Conservation (phyloP, 2,329 filamentous ascomycete species). For the Colletotrichum chrysophilum region DNA sequence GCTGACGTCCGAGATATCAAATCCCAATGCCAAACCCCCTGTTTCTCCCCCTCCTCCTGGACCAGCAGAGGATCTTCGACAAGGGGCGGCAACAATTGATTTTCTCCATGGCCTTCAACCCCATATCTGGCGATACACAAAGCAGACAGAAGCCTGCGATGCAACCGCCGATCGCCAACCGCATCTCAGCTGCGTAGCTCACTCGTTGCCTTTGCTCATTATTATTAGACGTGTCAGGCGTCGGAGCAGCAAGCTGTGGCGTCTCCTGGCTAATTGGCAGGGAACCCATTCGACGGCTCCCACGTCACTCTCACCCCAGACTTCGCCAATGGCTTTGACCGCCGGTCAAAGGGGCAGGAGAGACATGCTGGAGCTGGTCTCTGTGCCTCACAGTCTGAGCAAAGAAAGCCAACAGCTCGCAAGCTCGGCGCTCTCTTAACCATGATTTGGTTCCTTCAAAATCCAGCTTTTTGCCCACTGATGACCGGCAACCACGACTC, state of each 20-base stretch:
- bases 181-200: too few species aligned
- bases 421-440: not conserved
- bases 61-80: conserved; percentile 3
- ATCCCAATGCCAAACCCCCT: not conserved
- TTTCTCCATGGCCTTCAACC: not conserved
- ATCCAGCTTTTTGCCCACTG: not conserved
- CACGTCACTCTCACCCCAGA: conserved; percentile 6
- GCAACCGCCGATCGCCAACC: not conserved
- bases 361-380: not conserved
- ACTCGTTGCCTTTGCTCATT: not conserved
- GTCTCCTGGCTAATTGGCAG: not conserved
- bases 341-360: not conserved
- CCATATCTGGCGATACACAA: not conserved
- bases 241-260: not conserved
- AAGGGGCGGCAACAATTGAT: conserved; percentile 1
- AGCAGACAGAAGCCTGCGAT: not conserved
- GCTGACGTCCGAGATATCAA: conserved; percentile 3
- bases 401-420: not conserved
- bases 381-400: not conserved
- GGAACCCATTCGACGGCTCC: not conserved
- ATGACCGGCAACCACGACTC: conserved; percentile 2
- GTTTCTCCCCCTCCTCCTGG: not conserved
- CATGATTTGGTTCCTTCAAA: not conserved
- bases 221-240: not conserved
- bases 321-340: not conserved